Base-by-base conservation (phyloP, 768 basidiomycete genomes). In the Termitomyces sp. region DNA sequence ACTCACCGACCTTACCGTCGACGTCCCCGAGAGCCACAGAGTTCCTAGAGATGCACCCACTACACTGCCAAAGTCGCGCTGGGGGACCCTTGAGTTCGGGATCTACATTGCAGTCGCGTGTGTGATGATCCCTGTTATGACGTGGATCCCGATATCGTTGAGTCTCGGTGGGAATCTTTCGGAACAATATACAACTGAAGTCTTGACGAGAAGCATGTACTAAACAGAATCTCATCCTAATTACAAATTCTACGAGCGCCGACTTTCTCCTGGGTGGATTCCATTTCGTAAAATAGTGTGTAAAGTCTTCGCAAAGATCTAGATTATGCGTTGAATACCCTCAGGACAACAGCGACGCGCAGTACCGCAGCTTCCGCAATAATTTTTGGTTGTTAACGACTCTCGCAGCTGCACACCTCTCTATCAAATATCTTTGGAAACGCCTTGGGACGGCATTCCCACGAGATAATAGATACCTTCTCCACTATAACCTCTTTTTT, bases 341-440 rank as follows among this genome's bases (percentile, higher is more conserved):
- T 11, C 62, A 98, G 96, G 97, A 99, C 72, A 91, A 89, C 67
- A 93, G 91, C 62, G 97, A 98, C 67, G 75, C 80, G 0, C 97
- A 98, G 75, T 98, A 95, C 69, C 88, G 89, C 27, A 81, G 86
- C 3, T 97, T 99, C 72, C 84, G 97, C 41, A 78, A 81, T 65
- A 92, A 94, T 68, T 68, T 98, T 48, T 83, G 87, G 6, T 70
- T 86, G 6, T 80, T 98, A 4, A 66, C 78, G 18, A 62, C 72
- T 34, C 75, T 76, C 13, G 76, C 78, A 16, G 58, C 73, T 30
- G 65, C 78, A n/a, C 89, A 88, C 68, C 73, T 94, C 20, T 61
- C 72, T 24, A 62, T 83, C 53, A 88, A 88, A 66, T 75, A 70
- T 27, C 31, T 83, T n/a, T 84, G 83, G 62, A 75, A 71, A 59